A percentile compares a stretch with the other conserved stretches of the same genome.
phyloP scores from a whole-genome alignment of 2,329 filamentous ascomycete genomes.

The Diaporthe longicolla region DNA sequence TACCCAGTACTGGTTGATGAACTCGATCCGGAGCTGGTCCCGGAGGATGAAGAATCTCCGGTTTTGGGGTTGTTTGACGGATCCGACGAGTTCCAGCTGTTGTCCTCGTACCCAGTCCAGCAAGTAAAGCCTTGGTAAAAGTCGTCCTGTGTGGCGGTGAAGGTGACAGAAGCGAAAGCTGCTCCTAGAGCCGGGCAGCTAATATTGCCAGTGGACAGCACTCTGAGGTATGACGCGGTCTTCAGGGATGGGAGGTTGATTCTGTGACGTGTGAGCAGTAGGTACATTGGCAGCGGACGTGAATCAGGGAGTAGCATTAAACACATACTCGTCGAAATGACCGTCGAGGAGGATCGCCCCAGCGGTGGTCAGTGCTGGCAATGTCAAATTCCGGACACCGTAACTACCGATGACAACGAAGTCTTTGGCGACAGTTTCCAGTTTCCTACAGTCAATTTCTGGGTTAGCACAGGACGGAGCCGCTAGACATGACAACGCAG shows the following conservation, averaged over 20 bases:
- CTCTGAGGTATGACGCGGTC: neutral
- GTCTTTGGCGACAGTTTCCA: neutral
- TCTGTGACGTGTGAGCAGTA: constrained; percentile 9
- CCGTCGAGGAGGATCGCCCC: constrained; percentile 11
- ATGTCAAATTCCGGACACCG: neutral
- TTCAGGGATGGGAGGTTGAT: constrained; percentile 13
- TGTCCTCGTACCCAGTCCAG: constrained; percentile 20
- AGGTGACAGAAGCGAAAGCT: constrained; percentile 13
- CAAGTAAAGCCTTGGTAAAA: constrained; percentile 22
- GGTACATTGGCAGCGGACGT: neutral
- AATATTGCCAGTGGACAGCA: neutral
- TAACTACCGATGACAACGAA: neutral
- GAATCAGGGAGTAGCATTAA: neutral
- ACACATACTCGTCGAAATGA: constrained; percentile 26
- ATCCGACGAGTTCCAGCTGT: constrained; percentile 19
- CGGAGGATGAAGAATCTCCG: constrained; percentile 1
- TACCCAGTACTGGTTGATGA: constrained; percentile 1
- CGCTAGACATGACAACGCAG: neutral
- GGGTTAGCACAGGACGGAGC: neutral
- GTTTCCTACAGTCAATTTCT: constrained; percentile 3
- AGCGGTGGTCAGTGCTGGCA: neutral
- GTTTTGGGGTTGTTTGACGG: constrained; percentile 22
- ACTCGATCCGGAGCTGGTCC: neutral
- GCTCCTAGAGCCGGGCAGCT: constrained; percentile 19
- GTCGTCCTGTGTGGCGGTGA: constrained; percentile 1